A percentile compares a stretch with the other conserved stretches of the same genome.
Conservation (phyloP, 768 basidiomycete genomes). For the Mycena capillaripes region DNA sequence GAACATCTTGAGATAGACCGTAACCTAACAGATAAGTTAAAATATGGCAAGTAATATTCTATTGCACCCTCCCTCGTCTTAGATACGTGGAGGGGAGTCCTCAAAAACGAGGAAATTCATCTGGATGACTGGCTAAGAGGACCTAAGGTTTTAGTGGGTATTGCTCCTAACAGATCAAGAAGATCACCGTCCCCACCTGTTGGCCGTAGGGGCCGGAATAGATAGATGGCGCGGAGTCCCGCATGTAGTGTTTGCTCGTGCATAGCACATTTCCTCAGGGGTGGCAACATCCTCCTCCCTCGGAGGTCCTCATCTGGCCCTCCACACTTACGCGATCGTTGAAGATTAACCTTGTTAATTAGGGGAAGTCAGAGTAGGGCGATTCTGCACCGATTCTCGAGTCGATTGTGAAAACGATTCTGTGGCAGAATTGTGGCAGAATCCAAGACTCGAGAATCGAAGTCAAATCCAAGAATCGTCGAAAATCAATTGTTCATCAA, state of each 20-base stretch:
- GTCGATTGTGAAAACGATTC: no score
- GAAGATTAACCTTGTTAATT: not conserved
- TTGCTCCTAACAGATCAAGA: not conserved
- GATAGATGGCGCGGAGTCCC: not conserved
- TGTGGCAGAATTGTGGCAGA: no score
- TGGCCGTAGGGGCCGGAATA: not conserved
- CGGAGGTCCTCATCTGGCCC: slow-evolving; percentile 8
- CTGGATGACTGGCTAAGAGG: slow-evolving; percentile 1
- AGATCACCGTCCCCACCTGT: slow-evolving; percentile 3
- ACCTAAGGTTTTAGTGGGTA: slow-evolving; percentile 14
- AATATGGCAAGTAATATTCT: not conserved
- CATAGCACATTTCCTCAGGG: slow-evolving; percentile 8
- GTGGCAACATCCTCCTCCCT: not conserved
- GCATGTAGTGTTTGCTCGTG: not conserved
- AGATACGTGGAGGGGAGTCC: not conserved
- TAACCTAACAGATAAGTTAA: not conserved
- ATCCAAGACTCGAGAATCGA: no score
- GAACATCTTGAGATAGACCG: not conserved
- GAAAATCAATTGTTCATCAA: not conserved
- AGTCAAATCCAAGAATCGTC: no score
- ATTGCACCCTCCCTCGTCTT: not conserved
- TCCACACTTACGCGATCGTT: not conserved
- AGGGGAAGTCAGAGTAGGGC: no score
- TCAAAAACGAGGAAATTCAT: not conserved
- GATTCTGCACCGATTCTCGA: no score